Conservation (phyloP, 495 filamentous ascomycete species). For the Annulohypoxylon stygium region DNA sequence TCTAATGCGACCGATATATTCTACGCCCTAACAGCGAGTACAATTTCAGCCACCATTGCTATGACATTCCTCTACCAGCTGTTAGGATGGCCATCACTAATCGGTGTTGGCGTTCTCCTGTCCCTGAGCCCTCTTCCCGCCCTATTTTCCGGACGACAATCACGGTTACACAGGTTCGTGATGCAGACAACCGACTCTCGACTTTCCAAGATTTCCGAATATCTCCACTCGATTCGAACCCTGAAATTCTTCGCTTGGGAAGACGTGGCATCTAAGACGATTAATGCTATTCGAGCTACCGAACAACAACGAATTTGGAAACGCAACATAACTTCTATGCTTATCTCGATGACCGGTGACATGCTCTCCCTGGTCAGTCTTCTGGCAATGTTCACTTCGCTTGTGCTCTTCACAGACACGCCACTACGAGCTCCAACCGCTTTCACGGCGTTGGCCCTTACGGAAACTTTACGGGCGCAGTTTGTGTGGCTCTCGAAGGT, state of each 20-base stretch:
- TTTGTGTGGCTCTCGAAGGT: slow-evolving; percentile 89
- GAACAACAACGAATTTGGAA: slow-evolving; percentile 77
- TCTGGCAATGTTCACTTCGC: slow-evolving; percentile 82
- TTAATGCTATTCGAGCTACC: slow-evolving; percentile 76
- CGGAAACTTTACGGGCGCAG: slow-evolving; percentile 81
- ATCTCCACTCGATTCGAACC: slow-evolving; percentile 51
- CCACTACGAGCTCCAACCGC: slow-evolving; percentile 81
- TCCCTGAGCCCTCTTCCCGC: slow-evolving; percentile 49
- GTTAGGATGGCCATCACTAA: slow-evolving; percentile 52
- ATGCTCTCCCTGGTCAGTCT: slow-evolving; percentile 85
- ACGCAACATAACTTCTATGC: slow-evolving; percentile 81
- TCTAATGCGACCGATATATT: slow-evolving; percentile 51
- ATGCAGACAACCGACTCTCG: slow-evolving; percentile 53
- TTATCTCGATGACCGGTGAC: slow-evolving; percentile 85
- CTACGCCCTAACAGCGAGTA: slow-evolving; percentile 41
- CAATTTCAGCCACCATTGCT: slow-evolving; percentile 47
- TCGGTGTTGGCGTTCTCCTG: slow-evolving; percentile 49
- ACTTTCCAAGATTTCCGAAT: slow-evolving; percentile 52
- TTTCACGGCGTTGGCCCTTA: slow-evolving; percentile 86
- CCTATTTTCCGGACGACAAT: slow-evolving; percentile 48
- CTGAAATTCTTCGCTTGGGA: slow-evolving; percentile 57
- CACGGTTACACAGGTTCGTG: slow-evolving; percentile 49
- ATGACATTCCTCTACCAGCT: slow-evolving; percentile 52
- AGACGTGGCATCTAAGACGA: slow-evolving; percentile 61
- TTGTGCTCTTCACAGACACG: slow-evolving; percentile 82